phyloP scores from a whole-genome alignment of 139 green algal species.

The Edaphochlamys debaryana region DNA sequence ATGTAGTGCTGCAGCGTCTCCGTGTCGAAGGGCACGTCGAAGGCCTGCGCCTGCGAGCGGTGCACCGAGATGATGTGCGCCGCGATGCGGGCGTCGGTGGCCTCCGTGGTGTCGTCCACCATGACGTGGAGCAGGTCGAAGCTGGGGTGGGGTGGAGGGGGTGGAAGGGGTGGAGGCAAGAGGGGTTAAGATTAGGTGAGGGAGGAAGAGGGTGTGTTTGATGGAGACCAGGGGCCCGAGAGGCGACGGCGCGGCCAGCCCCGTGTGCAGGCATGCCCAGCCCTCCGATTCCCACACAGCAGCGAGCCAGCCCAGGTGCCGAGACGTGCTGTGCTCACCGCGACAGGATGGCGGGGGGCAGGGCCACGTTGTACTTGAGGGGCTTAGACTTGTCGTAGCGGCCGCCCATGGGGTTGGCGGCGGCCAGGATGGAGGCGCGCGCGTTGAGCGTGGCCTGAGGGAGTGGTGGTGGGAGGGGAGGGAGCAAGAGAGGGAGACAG shows the following conservation, averaged over 20 bases:
- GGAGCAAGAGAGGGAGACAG: background rate
- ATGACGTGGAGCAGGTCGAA: constrained; percentile 97
- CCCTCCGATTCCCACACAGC: too few species aligned
- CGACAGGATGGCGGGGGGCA: constrained; percentile 92
- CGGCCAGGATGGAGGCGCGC: constrained; percentile 93
- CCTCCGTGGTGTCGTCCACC: constrained; percentile 90
- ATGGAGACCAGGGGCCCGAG: too few species aligned
- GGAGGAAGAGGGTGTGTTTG: too few species aligned
- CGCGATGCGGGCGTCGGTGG: constrained; percentile 81
- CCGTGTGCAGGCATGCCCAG: too few species aligned
- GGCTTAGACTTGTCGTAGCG: constrained; percentile 93
- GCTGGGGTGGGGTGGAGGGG: constrained; percentile 53
- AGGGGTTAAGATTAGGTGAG: background rate
- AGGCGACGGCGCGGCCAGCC: too few species aligned
- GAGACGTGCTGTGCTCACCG: constrained; percentile 65
- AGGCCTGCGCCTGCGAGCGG: constrained; percentile 55
- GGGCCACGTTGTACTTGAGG: constrained; percentile 90
- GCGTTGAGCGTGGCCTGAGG: constrained; percentile 94
- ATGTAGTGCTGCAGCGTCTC: constrained; percentile 96
- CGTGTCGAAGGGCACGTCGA: constrained; percentile 83
- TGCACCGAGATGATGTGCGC: constrained; percentile 86
- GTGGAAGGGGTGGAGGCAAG: background rate
- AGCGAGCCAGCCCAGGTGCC: too few species aligned
- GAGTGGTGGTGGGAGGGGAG: background rate
- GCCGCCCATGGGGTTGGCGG: constrained; percentile 93